These are phyloP conservation scores for Dalbergia cochinchinensis DNA, from an alignment of 306 rosid species.

Conservation along the genomic window DNA sequence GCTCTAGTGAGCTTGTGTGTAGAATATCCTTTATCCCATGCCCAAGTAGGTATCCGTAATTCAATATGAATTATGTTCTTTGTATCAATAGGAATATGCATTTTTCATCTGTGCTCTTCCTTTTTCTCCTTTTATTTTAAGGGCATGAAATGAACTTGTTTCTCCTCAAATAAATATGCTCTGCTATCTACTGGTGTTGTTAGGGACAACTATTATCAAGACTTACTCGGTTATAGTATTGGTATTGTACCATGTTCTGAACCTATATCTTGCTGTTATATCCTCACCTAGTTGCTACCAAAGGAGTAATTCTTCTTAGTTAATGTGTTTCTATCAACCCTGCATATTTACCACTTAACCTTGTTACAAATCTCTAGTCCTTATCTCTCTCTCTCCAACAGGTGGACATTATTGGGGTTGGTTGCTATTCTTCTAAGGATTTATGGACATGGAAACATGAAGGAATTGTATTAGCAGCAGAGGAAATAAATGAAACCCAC, in stretches of 20 bases:
- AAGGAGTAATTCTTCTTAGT: constrained; percentile 2
- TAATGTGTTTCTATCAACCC: constrained; percentile 15
- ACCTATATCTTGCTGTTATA: constrained; percentile 23
- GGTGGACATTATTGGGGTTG: constrained; percentile 98
- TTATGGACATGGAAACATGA: constrained; percentile 96
- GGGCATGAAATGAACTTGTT: constrained; percentile 38
- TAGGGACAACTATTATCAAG: constrained; percentile 23
- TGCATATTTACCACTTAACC: constrained; percentile 33
- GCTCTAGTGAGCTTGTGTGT: constrained; percentile 10
- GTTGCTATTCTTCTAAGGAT: constrained; percentile 98
- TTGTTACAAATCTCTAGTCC: constrained; percentile 10
- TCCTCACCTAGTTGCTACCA: constrained; percentile 19
- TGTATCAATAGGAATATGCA: constrained; percentile 27
- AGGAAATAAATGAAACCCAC: constrained; percentile 83
- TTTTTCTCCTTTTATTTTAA: constrained; percentile 13
- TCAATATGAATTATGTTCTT: constrained; percentile 22
- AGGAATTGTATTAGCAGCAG: constrained; percentile 89
- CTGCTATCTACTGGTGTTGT: constrained; percentile 2
- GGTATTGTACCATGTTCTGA: constrained; percentile 2
- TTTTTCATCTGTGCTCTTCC: constrained; percentile 28
- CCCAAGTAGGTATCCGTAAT: neutral
- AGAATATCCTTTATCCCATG: constrained; percentile 11
- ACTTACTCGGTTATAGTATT: constrained; percentile 6
- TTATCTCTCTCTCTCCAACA: constrained; percentile 47
- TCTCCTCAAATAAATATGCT: constrained; percentile 21